phyloP scores from a whole-genome alignment of 2,329 filamentous ascomycete genomes.

The Aspergillus pseudoglaucus region DNA sequence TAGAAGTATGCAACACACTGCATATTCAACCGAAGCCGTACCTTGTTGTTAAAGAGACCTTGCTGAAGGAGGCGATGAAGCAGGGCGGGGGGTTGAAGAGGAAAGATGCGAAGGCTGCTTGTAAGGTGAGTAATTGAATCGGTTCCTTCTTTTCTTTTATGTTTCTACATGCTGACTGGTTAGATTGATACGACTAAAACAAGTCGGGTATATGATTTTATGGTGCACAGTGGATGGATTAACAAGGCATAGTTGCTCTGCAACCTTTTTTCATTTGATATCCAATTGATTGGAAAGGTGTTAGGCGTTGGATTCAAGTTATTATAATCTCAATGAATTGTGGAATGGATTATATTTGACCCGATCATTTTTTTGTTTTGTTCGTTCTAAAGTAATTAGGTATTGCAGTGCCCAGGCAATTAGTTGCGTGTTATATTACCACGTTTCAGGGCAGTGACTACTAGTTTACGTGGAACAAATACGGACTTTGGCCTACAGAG shows the following conservation, averaged over 20 bases:
- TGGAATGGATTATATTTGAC: not conserved
- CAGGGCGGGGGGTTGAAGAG: constrained; percentile 84
- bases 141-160: not conserved
- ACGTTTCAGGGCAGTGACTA: not conserved
- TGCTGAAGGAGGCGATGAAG: constrained; percentile 87
- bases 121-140: constrained; percentile 41
- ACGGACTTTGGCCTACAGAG: not conserved
- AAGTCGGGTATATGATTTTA: constrained; percentile 85
- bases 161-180: constrained; percentile 2
- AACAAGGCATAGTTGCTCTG: constrained; percentile 64
- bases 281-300: constrained; percentile 4
- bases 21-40: constrained; percentile 91
- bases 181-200: constrained; percentile 78
- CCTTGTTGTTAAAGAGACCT: constrained; percentile 83
- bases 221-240: constrained; percentile 88
- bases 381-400: not conserved
- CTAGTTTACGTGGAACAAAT: not conserved
- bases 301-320: not conserved
- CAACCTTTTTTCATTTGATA: constrained; percentile 8
- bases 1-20: constrained; percentile 76
- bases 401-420: no score
- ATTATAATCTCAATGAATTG: not conserved
- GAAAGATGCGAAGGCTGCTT: constrained; percentile 85
- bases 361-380: not conserved
- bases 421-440: no score